Conservation (phyloP, 2,329 filamentous ascomycete species). For the Fusarium illudens region DNA sequence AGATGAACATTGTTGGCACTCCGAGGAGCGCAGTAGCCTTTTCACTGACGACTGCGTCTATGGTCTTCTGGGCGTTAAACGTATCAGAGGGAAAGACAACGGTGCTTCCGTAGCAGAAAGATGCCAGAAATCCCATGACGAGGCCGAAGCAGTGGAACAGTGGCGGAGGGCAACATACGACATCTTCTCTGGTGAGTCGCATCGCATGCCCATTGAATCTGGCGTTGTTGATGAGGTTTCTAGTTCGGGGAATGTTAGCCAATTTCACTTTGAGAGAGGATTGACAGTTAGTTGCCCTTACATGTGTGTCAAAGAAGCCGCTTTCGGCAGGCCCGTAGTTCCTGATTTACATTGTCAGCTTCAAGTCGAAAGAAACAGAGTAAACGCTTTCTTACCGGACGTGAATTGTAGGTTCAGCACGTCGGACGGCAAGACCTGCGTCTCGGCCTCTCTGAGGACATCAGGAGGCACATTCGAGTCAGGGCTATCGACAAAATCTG, state of each 20-base stretch:
- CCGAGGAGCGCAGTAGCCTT: slow-evolving; percentile 61
- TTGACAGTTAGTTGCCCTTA: not conserved
- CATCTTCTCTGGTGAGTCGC: slow-evolving; percentile 54
- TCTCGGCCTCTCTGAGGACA: not conserved
- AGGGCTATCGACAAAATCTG: not conserved
- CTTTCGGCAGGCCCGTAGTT: slow-evolving; percentile 28
- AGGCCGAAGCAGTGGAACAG: slow-evolving; percentile 77
- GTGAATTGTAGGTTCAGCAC: slow-evolving; percentile 29
- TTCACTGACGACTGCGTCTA: slow-evolving; percentile 63
- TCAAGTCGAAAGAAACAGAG: too few relatives aligned
- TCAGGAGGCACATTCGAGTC: not conserved
- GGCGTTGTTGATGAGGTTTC: slow-evolving; percentile 66
- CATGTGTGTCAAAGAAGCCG: slow-evolving; percentile 21
- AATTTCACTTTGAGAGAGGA: not conserved
- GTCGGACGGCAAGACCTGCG: not conserved
- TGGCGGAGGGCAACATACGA: slow-evolving; percentile 71
- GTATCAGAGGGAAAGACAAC: slow-evolving; percentile 74
- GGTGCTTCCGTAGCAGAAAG: slow-evolving; percentile 67
- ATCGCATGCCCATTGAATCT: slow-evolving; percentile 60
- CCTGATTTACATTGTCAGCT: not conserved
- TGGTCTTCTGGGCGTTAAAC: slow-evolving; percentile 67
- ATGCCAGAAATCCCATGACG: slow-evolving; percentile 75
- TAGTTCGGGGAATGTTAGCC: slow-evolving; percentile 1
- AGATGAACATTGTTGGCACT: slow-evolving; percentile 76
- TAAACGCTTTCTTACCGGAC: not conserved